Evolutionary conservation across 805 yeast species (phyloP), one percentile per base, ranked within the genome.

Genomic region (Wickerhamiella musiphila): DNA sequence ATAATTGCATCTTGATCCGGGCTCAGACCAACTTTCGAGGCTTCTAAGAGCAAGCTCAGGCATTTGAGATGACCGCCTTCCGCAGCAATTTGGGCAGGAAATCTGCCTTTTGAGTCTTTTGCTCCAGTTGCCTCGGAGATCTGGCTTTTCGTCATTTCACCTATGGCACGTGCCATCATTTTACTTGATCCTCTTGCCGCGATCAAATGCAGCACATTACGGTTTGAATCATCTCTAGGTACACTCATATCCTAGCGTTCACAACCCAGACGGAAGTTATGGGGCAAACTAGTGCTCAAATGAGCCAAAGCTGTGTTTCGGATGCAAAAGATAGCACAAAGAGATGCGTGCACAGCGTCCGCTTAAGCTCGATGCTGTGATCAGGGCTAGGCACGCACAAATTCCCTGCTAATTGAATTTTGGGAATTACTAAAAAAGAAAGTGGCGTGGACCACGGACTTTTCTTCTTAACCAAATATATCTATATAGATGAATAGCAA

Each of bases 51-150:
- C 6, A 34, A 25, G 5, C 32, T 21, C 16, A 44, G 26, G 13
- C 35, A 39, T 7, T 42, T 25, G 17, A 46, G 20, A 19, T 41
- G 28, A 13, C 50, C 47, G 21, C 19, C 20, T 16, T 35, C 29
- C 3, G 50, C 50, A 10, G 50, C 50, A 1, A 35, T 6, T 18
- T 43, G 46, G 18, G 45, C 37, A 4, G 50, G 50, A 10, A 46
- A 41, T 7, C 35, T 24, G 25, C 48, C 48, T 11, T 18, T 18
- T 11, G 32, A 20, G 35, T 46, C 48, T 17, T 35, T 37, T 11
- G 43, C 39, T 11, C 28, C n/a, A n/a, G n/a, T n/a, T n/a, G n/a
- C n/a, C n/a, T n/a, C n/a, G n/a, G n/a, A 25, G 14, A 39, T 36
- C 7, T 24, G 16, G 24, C 35, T 36, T 21, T 37, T 39, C n/a